These are phyloP conservation scores for Globisporangium sylvaticum DNA, from an alignment of 352 stramenopile species.

Conservation along the genomic window DNA sequence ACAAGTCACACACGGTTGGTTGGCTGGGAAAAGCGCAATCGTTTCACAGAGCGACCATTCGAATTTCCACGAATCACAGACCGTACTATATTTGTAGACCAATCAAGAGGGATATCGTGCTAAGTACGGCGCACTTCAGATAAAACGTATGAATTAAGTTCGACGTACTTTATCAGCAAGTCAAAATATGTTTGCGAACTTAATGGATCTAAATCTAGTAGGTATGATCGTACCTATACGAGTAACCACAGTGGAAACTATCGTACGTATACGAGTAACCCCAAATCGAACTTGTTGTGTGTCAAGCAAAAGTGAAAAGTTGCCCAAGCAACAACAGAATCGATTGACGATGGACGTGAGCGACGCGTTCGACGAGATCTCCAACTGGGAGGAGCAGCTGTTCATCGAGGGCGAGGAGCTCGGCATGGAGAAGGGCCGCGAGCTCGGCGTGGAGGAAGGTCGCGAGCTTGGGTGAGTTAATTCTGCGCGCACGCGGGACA, in stretches of 20 bases:
- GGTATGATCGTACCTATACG: too few species aligned
- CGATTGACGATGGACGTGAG: slow-evolving; percentile 48
- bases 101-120: too few species aligned
- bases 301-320: background rate
- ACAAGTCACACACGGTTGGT: background rate
- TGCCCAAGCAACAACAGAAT: background rate
- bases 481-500: background rate
- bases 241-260: too few species aligned
- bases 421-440: slow-evolving; percentile 45
- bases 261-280: too few species aligned
- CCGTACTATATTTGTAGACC: too few species aligned
- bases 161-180: too few species aligned
- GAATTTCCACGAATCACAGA: too few species aligned
- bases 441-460: slow-evolving; percentile 70
- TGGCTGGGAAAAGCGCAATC: background rate
- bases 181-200: too few species aligned
- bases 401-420: slow-evolving; percentile 65
- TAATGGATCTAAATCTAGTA: too few species aligned
- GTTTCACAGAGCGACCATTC: background rate
- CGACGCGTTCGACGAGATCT: slow-evolving; percentile 74
- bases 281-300: too few species aligned
- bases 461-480: slow-evolving; percentile 57
- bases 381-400: slow-evolving; percentile 60
- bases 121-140: too few species aligned
- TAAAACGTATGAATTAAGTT: too few species aligned